A percentile compares a stretch with the other conserved stretches of the same genome.
These are phyloP conservation scores for Plasmodium sp. DNA, from an alignment of 169 alveolate species.

Conservation along the genomic window DNA sequence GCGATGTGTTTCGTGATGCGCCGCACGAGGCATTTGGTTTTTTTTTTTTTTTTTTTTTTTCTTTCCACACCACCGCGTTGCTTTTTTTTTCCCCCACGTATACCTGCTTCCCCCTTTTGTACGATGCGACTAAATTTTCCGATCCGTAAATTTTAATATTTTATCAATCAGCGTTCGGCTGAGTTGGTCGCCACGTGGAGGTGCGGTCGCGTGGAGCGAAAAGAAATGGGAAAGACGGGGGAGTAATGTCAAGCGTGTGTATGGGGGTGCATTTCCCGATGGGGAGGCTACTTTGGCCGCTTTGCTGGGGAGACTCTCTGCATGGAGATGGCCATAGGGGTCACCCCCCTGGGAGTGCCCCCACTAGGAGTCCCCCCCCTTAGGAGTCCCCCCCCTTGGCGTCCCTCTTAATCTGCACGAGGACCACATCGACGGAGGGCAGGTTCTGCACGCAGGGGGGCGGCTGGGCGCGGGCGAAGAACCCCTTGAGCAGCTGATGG, in stretches of 20 bases:
- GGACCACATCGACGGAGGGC: constrained; percentile 56
- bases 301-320: background rate
- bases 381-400: background rate
- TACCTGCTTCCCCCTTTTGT: constrained; percentile 14
- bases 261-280: background rate
- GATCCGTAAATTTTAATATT: constrained; percentile 65
- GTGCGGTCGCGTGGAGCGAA: background rate
- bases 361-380: background rate
- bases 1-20: background rate
- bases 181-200: background rate
- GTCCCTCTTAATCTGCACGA: constrained; percentile 46
- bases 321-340: background rate
- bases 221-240: background rate
- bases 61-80: background rate
- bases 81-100: constrained; percentile 5
- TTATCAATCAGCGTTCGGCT: constrained; percentile 49
- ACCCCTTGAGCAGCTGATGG: constrained; percentile 15
- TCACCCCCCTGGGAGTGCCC: background rate
- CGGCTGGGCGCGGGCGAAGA: background rate
- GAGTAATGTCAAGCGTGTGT: background rate
- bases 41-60: constrained; percentile 26
- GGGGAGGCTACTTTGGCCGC: background rate
- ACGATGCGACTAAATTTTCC: constrained; percentile 61
- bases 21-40: background rate
- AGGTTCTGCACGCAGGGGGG: constrained; percentile 22